Conservation (phyloP, 2,329 filamentous ascomycete species). For the Zymoseptoria passerinii region DNA sequence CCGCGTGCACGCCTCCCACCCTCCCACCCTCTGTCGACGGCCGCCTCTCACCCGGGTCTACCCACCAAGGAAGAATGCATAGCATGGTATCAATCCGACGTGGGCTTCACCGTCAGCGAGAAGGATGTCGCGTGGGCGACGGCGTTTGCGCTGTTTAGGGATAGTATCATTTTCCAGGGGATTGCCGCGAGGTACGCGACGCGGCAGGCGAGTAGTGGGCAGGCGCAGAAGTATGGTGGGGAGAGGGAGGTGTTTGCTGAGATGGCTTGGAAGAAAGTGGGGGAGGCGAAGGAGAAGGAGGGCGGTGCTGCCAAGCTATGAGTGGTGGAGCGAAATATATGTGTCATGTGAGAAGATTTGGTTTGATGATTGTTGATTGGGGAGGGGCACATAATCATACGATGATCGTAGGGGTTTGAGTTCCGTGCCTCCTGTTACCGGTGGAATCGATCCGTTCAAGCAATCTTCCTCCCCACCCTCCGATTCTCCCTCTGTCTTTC, state of each 20-base stretch:
- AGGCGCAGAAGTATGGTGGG: slow-evolving; percentile 63
- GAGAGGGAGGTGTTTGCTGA: slow-evolving; percentile 64
- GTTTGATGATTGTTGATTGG: neutral
- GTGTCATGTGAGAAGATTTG: neutral
- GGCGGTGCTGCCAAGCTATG: slow-evolving; percentile 22
- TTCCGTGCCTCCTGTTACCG: neutral
- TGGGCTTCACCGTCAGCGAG: slow-evolving; percentile 61
- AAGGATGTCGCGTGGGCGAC: slow-evolving; percentile 55
- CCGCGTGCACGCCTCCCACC: slow-evolving; percentile 18
- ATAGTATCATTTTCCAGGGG: slow-evolving; percentile 65
- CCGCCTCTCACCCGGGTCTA: slow-evolving; percentile 48
- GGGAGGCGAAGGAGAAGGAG: slow-evolving; percentile 33
- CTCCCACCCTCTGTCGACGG: slow-evolving; percentile 9
- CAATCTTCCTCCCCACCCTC: slow-evolving; percentile 35
- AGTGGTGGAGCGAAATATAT: neutral
- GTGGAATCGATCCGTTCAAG: neutral
- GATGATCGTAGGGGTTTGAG: neutral
- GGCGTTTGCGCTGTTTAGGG: slow-evolving; percentile 53
- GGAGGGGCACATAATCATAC: neutral
- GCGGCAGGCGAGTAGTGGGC: slow-evolving; percentile 79
- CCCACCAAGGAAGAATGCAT: slow-evolving; percentile 52
- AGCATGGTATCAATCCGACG: slow-evolving; percentile 57
- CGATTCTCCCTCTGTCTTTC: slow-evolving; percentile 53
- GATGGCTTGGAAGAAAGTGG: slow-evolving; percentile 67
- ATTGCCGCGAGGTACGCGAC: slow-evolving; percentile 80